These are phyloP conservation scores for Lotus japonicus DNA, from an alignment of 306 rosid genomes.

Conservation along the genomic window DNA sequence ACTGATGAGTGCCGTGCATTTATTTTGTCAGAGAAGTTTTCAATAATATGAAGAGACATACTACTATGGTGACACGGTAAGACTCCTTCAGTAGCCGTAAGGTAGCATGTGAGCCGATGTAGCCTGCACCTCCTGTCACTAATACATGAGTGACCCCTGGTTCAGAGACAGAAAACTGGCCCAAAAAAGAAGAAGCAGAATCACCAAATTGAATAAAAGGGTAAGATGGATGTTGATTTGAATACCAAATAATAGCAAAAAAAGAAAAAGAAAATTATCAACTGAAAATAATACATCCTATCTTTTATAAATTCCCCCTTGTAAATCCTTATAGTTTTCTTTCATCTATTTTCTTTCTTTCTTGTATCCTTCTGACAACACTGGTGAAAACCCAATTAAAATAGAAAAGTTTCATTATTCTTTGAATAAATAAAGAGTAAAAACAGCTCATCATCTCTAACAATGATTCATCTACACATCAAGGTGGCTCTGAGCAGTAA, in stretches of 20 bases:
- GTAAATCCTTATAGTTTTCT: neutral
- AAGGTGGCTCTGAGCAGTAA: neutral
- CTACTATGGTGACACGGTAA: constrained; percentile 95
- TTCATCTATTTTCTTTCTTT: neutral
- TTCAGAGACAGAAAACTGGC: constrained; percentile 66
- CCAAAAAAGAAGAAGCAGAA: neutral
- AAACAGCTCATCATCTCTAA: neutral
- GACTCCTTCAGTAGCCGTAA: constrained; percentile 68
- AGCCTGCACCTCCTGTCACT: constrained; percentile 98
- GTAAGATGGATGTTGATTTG: neutral
- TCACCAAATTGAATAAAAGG: neutral
- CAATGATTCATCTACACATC: neutral
- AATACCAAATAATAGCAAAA: neutral
- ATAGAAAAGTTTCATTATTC: neutral
- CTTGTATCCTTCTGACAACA: neutral
- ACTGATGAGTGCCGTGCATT: neutral
- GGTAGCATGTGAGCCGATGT: constrained; percentile 88
- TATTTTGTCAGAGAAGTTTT: neutral
- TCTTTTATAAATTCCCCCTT: neutral
- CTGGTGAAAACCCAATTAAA: neutral
- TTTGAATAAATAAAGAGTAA: neutral
- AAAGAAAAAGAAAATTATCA: neutral
- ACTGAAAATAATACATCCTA: neutral
- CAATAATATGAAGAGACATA: constrained; percentile 25
- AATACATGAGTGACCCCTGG: constrained; percentile 83